These are phyloP conservation scores for Fragaria ananassa DNA, from an alignment of 306 rosid species.

Conservation along the genomic window DNA sequence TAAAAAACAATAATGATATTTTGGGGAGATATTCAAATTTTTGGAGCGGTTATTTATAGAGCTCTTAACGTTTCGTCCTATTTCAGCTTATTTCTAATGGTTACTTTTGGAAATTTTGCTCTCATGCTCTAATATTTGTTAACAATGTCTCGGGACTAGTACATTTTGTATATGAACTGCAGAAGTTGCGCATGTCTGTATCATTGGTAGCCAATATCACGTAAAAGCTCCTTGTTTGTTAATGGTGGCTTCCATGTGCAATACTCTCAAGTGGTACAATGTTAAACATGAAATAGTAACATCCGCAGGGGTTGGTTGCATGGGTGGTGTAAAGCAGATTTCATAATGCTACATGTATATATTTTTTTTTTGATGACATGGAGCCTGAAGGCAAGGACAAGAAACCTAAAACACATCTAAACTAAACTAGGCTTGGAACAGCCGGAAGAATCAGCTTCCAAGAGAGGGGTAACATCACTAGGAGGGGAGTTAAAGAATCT, in stretches of 20 bases:
- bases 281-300: not conserved
- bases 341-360: not conserved
- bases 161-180: not conserved
- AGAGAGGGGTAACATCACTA: no score
- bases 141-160: not conserved
- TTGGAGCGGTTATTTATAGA: slow-evolving; percentile 30
- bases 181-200: not conserved
- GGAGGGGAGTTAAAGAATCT: no score
- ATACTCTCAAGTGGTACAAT: not conserved
- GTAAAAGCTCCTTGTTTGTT: not conserved
- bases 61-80: not conserved
- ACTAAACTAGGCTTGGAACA: no score
- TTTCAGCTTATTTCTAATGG: not conserved
- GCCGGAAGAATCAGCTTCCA: no score
- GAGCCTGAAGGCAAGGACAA: no score
- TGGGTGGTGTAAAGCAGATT: not conserved
- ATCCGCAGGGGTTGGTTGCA: not conserved
- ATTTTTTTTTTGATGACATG: no score
- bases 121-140: not conserved
- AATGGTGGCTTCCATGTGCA: not conserved
- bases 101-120: not conserved
- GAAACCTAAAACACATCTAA: no score
- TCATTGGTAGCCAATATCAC: not conserved
- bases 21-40: slow-evolving; percentile 29
- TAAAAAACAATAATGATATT: slow-evolving; percentile 27